Conservation (phyloP, 306 rosid genomes). For the Trichosanthes truncata region DNA sequence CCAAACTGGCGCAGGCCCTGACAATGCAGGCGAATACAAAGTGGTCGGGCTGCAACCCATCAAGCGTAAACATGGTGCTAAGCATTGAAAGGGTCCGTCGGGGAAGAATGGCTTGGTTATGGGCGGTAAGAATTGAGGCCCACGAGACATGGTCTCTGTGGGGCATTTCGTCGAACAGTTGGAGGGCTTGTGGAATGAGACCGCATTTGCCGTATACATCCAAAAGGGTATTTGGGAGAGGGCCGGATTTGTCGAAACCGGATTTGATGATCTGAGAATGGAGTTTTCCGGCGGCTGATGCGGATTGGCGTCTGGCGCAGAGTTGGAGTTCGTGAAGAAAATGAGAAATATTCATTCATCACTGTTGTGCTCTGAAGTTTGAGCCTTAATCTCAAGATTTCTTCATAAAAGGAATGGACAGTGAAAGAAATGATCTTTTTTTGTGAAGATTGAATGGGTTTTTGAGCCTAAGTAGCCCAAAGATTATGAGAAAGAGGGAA, state of each 20-base stretch:
- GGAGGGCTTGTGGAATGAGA: slow-evolving; percentile 41
- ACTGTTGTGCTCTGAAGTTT: not conserved
- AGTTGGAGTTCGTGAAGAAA: slow-evolving; percentile 44
- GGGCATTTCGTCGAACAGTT: slow-evolving; percentile 62
- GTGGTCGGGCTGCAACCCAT: slow-evolving; percentile 53
- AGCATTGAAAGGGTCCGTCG: slow-evolving; percentile 35
- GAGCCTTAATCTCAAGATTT: not conserved
- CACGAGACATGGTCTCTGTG: slow-evolving; percentile 50
- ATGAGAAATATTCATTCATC: slow-evolving; percentile 42
- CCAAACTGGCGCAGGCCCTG: slow-evolving; percentile 52
- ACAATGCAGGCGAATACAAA: slow-evolving; percentile 61
- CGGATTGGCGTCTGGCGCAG: slow-evolving; percentile 26
- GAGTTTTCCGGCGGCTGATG: slow-evolving; percentile 28
- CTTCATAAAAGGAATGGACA: not conserved
- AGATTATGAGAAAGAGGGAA: not conserved
- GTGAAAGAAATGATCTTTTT: not conserved
- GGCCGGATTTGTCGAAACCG: slow-evolving; percentile 28
- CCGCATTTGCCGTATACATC: slow-evolving; percentile 47
- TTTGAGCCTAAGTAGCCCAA: not conserved
- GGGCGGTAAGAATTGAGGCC: slow-evolving; percentile 72
- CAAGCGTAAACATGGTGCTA: slow-evolving; percentile 22
- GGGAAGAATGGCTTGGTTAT: slow-evolving; percentile 51
- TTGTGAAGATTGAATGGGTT: not conserved
- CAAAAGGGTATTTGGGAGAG: slow-evolving; percentile 58
- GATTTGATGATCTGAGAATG: slow-evolving; percentile 54